Evolutionary conservation across 2,329 filamentous ascomycete genomes (phyloP).

Genomic region (Teratosphaeria gauchensis): DNA sequence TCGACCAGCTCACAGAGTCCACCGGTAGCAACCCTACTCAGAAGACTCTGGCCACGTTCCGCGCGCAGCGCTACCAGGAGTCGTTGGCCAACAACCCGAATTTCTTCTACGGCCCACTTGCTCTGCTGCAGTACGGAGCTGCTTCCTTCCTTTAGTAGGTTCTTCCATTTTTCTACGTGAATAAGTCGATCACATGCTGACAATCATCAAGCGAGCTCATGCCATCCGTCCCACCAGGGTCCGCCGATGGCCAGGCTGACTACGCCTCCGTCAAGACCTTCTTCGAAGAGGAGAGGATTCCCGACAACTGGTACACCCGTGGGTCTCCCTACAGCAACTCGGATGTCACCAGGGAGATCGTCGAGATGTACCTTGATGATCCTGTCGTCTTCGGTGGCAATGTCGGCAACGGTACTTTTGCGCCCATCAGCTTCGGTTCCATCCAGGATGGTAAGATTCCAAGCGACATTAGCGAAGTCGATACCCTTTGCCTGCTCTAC

Average conservation of each 20-base stretch:
- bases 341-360: slow-evolving; percentile 31
- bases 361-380: slow-evolving; percentile 31
- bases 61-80: slow-evolving; percentile 31
- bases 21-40: slow-evolving; percentile 28
- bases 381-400: slow-evolving; percentile 38
- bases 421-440: slow-evolving; percentile 26
- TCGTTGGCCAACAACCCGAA: slow-evolving; percentile 29
- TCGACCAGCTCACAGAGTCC: slow-evolving; percentile 28
- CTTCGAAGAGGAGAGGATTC: slow-evolving; percentile 31
- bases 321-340: slow-evolving; percentile 26
- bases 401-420: slow-evolving; percentile 18
- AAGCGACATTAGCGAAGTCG: slow-evolving; percentile 15
- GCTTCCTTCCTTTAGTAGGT: slow-evolving; percentile 37
- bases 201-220: slow-evolving; percentile 26
- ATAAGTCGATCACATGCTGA: neutral
- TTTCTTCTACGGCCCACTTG: slow-evolving; percentile 35
- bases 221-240: slow-evolving; percentile 29
- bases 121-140: slow-evolving; percentile 33
- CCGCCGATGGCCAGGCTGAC: slow-evolving; percentile 27
- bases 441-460: slow-evolving; percentile 32
- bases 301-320: slow-evolving; percentile 33
- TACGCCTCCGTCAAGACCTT: slow-evolving; percentile 27
- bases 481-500: slow-evolving; percentile 35
- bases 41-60: slow-evolving; percentile 29
- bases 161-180: slow-evolving; percentile 23